Evolutionary conservation across 208 protist species (phyloP).

Genomic region (Phytomonas francai): DNA sequence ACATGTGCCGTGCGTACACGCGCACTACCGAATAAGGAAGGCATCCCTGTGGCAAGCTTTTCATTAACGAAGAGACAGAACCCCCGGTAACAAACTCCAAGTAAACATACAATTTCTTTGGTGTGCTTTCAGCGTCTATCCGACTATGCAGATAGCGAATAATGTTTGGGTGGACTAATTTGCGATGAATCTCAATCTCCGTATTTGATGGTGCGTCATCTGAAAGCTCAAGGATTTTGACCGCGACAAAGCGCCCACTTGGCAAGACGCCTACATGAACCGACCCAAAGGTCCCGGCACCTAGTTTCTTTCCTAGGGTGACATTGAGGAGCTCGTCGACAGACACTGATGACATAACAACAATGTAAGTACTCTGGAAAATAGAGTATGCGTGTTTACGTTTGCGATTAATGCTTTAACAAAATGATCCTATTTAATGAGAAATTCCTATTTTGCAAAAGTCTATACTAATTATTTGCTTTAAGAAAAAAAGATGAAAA

Average conservation of each 20-base stretch:
- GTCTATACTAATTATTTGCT: neutral
- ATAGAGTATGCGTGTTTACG: constrained; percentile 2
- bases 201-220: constrained; percentile 78
- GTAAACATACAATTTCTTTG: constrained; percentile 86
- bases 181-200: constrained; percentile 88
- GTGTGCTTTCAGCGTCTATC: constrained; percentile 66
- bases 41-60: constrained; percentile 67
- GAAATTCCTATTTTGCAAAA: neutral
- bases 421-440: neutral
- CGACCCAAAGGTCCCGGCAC: constrained; percentile 81
- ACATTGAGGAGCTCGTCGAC: constrained; percentile 62
- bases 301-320: constrained; percentile 85
- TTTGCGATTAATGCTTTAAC: neutral
- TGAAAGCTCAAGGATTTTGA: constrained; percentile 81
- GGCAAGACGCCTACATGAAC: constrained; percentile 85
- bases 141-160: constrained; percentile 86
- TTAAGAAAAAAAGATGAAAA: constrained; percentile 1
- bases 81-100: constrained; percentile 90
- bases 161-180: constrained; percentile 88
- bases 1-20: constrained; percentile 85
- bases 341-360: constrained; percentile 1
- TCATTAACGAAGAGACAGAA: constrained; percentile 85
- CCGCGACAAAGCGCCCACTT: constrained; percentile 81
- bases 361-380: neutral
- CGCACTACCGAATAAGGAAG: constrained; percentile 70